These are phyloP conservation scores for Cordyceps cateniannulata DNA, from an alignment of 2,329 filamentous ascomycete species.

Conservation along the genomic window DNA sequence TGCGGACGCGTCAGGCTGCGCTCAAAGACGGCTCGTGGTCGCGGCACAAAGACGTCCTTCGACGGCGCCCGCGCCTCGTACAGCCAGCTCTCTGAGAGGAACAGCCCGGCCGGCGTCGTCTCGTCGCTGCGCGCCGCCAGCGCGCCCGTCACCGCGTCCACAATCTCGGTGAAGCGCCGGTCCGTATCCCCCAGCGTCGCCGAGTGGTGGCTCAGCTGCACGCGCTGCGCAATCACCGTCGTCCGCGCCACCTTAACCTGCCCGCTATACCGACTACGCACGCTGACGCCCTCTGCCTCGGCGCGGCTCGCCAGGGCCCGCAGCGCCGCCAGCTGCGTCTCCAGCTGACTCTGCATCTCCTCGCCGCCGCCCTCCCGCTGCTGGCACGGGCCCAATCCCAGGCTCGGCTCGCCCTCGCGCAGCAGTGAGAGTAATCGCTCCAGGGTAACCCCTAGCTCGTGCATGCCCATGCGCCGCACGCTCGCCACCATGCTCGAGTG, in stretches of 20 bases:
- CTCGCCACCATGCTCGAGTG: conserved; percentile 48
- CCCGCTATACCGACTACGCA: conserved; percentile 71
- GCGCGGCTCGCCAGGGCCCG: conserved; percentile 39
- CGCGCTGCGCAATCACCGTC: conserved; percentile 74
- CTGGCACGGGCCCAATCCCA: conserved; percentile 27
- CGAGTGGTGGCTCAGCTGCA: conserved; percentile 70
- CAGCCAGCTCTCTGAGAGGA: conserved; percentile 67
- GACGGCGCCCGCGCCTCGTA: conserved; percentile 67
- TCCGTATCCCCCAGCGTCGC: conserved; percentile 65
- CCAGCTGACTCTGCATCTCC: conserved; percentile 28
- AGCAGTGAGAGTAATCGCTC: conserved; percentile 22
- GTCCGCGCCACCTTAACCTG: conserved; percentile 65
- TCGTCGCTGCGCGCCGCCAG: conserved; percentile 22
- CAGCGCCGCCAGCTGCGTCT: conserved; percentile 39
- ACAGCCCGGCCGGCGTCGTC: conserved; percentile 33
- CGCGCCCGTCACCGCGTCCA: conserved; percentile 41
- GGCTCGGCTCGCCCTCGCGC: conserved; percentile 29
- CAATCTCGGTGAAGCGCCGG: conserved; percentile 59
- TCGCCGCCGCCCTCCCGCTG: conserved; percentile 21
- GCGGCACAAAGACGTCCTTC: conserved; percentile 67
- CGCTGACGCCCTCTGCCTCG: conserved; percentile 37
- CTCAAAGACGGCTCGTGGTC: conserved; percentile 63
- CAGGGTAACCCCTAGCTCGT: conserved; percentile 23
- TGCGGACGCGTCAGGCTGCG: conserved; percentile 65
- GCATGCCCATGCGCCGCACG: conserved; percentile 49